Base-by-base conservation (phyloP, 345 rosid genomes). In the Dovyalis caffra region DNA sequence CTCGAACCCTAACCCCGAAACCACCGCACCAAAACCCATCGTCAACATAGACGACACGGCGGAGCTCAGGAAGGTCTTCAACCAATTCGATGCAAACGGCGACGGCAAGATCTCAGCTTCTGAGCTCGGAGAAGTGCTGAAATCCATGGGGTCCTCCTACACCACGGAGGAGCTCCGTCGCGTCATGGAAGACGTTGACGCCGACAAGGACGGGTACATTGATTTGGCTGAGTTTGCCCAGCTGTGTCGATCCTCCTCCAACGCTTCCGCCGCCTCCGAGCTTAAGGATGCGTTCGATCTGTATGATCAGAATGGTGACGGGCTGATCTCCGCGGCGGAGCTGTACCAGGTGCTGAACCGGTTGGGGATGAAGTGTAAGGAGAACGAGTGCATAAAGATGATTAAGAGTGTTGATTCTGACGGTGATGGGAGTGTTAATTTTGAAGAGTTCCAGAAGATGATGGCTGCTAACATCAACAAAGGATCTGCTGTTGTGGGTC, bases 201-300 rank as follows among this genome's bases (percentile, higher is more conserved):
- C 82, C 72, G 94, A 95, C 77, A 83, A 82, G 71, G 97, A 95
- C 79, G 99, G 99, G 0, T 83, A 61, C 88, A 88, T 95, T 72
- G 84, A 76, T 81, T 65, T 87, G 1, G 64, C 81, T 2, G 99
- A 95, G 83, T 92, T 95, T 85, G 71, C 90, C 1, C 38, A 85
- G 31, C 82, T 91, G 58, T 92, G 93, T 73, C 83, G 85, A 20
- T 76, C 91, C 1, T 76, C 91, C 43, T 76, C 93, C 47, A 61
- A 76, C 28, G 76, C 86, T 0, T 51, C 70, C 28, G 66, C 76
- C 6, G 53, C 69, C 23, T n/a, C 84, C 16, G 99, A 95, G 83
- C 83, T 95, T 62, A 90, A 84, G 38, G 97, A 92, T 68, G 99
- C 99, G n/a, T 95, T 94, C 79, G 89, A 91, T 71, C 87, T 92